phyloP scores from a whole-genome alignment of 495 filamentous ascomycete genomes.

The Penicillium dipodomyicola region DNA sequence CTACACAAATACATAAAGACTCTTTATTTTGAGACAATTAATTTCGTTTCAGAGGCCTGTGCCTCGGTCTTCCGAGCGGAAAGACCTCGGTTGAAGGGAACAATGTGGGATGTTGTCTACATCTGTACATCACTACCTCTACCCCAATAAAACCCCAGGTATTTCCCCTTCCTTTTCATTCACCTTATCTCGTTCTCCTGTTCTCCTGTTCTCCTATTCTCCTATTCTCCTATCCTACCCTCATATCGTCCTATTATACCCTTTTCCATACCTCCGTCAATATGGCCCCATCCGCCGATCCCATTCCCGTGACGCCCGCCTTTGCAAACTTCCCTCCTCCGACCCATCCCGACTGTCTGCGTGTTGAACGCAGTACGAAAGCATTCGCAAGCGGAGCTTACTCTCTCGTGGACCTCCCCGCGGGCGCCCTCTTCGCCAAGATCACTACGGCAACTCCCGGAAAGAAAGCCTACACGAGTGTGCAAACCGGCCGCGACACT shows the following conservation, averaged over 20 bases:
- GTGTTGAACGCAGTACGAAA: slow-evolving; percentile 38
- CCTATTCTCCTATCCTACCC: not conserved
- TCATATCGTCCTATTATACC: not conserved
- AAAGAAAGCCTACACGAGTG: slow-evolving; percentile 65
- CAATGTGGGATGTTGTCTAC: not conserved
- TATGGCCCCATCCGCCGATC: slow-evolving; percentile 27
- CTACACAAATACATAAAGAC: no score
- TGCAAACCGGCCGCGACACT: slow-evolving; percentile 58
- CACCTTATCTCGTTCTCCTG: not conserved
- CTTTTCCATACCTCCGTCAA: not conserved
- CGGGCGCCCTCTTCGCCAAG: slow-evolving; percentile 59
- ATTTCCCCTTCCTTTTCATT: not conserved
- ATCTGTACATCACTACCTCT: not conserved
- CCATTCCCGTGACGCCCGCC: slow-evolving; percentile 13
- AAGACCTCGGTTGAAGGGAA: slow-evolving; percentile 23
- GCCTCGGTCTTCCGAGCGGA: slow-evolving; percentile 8
- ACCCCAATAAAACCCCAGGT: not conserved
- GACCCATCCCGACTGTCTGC: slow-evolving; percentile 38
- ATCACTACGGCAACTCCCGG: slow-evolving; percentile 52
- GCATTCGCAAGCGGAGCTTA: slow-evolving; percentile 60
- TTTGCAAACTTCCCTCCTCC: slow-evolving; percentile 21
- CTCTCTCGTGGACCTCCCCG: slow-evolving; percentile 59
- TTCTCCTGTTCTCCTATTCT: no score
- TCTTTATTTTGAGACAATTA: not conserved
- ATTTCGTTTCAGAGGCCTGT: not conserved